Evolutionary conservation across 306 rosid species (phyloP).

Genomic region (Castanopsis chinensis): DNA sequence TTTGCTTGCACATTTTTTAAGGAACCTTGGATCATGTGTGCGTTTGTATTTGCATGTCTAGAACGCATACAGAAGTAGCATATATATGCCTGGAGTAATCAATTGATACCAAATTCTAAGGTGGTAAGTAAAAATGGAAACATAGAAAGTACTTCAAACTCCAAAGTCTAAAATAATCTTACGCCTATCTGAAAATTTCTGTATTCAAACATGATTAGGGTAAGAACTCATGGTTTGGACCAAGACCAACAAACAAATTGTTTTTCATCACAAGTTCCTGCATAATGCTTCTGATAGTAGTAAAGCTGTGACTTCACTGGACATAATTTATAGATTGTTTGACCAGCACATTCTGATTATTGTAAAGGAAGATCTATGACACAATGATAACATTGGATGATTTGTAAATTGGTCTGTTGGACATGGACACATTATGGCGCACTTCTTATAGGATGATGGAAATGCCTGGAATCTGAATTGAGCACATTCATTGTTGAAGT

Average conservation of each 20-base stretch:
- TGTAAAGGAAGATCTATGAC: background rate
- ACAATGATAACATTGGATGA: background rate
- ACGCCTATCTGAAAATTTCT: background rate
- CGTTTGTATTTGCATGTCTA: background rate
- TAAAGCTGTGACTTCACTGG: background rate
- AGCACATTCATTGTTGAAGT: background rate
- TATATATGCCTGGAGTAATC: constrained; percentile 7
- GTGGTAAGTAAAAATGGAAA: background rate
- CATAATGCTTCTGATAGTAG: background rate
- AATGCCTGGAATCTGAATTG: background rate
- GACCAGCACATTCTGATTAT: background rate
- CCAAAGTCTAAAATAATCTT: background rate
- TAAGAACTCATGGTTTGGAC: background rate
- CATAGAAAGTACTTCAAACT: background rate
- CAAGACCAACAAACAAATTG: background rate
- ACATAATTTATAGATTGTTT: background rate
- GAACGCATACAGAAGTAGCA: background rate
- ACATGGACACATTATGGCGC: background rate
- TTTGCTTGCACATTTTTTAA: background rate
- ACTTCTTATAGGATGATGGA: background rate
- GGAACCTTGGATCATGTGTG: background rate
- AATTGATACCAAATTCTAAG: background rate
- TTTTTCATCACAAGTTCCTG: background rate
- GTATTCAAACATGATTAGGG: background rate
- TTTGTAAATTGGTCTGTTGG: background rate